A percentile compares a stretch with the other conserved stretches of the same genome.
These are phyloP conservation scores for Didymosphaeria variabile DNA, from an alignment of 2,329 filamentous ascomycete species.

Conservation along the genomic window DNA sequence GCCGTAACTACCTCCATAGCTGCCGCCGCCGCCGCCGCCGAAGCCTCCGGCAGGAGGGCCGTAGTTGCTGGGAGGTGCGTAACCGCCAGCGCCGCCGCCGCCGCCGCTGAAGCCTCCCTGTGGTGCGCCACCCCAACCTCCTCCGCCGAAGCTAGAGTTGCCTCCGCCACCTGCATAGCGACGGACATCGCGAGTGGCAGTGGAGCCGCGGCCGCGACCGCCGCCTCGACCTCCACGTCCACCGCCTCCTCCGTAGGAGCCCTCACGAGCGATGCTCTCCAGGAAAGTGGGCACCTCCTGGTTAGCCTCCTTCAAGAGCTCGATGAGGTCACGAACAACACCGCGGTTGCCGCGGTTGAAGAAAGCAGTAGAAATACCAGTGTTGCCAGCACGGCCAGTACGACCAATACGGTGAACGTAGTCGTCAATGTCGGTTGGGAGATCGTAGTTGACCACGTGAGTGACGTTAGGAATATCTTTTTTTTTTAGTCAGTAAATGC, in stretches of 20 bases:
- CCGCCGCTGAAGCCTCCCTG: slow-evolving; percentile 48
- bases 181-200: slow-evolving; percentile 88
- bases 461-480: slow-evolving; percentile 96
- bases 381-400: slow-evolving; percentile 99
- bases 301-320: slow-evolving; percentile 98
- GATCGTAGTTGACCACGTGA: slow-evolving; percentile 98
- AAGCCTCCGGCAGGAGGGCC: slow-evolving; percentile 69
- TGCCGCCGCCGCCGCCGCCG: slow-evolving; percentile 49
- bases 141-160: slow-evolving; percentile 57
- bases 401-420: slow-evolving; percentile 99
- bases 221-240: slow-evolving; percentile 70
- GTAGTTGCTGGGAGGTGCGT: slow-evolving; percentile 61
- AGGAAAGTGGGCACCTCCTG: slow-evolving; percentile 95
- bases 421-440: slow-evolving; percentile 98
- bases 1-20: slow-evolving; percentile 68
- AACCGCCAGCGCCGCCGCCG: slow-evolving; percentile 52
- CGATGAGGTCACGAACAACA: slow-evolving; percentile 93
- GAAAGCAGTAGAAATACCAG: slow-evolving; percentile 96
- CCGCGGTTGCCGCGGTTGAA: slow-evolving; percentile 99
- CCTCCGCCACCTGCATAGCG: slow-evolving; percentile 63
- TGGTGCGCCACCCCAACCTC: slow-evolving; percentile 51
- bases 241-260: slow-evolving; percentile 77
- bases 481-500: slow-evolving; percentile 46
- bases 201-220: slow-evolving; percentile 75
- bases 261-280: slow-evolving; percentile 96